phyloP scores from a whole-genome alignment of 768 basidiomycete genomes.

The Xanthoconium purpureum region DNA sequence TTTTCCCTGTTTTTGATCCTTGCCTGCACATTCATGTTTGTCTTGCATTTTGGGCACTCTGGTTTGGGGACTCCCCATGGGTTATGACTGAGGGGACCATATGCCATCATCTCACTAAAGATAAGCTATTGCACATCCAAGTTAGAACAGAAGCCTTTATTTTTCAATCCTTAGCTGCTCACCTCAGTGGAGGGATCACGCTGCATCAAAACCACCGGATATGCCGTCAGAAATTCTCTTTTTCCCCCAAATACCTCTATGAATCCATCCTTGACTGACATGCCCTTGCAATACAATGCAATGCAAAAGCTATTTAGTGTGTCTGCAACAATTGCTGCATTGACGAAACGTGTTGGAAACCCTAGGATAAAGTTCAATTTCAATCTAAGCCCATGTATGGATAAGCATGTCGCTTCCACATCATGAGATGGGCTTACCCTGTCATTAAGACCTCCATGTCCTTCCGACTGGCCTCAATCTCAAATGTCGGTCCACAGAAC shows the following conservation, averaged over 20 bases:
- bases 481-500: background rate
- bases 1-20: background rate
- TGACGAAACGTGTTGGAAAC: background rate
- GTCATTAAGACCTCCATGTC: background rate
- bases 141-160: background rate
- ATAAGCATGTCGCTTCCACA: background rate
- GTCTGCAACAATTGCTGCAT: background rate
- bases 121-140: background rate
- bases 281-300: background rate
- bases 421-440: background rate
- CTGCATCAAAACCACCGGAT: background rate
- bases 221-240: background rate
- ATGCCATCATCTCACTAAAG: background rate
- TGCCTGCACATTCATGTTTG: background rate
- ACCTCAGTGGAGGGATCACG: background rate
- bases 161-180: background rate
- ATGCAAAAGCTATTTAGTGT: background rate
- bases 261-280: background rate
- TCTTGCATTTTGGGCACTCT: background rate
- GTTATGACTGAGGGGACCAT: background rate
- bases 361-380: background rate
- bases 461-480: background rate
- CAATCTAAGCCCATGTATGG: background rate
- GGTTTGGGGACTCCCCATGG: conserved; percentile 4
- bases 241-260: background rate